Evolutionary conservation across 768 basidiomycete genomes (phyloP), one percentile per base, ranked within the genome.

Genomic region (Pleurotus salmoneostramineus): DNA sequence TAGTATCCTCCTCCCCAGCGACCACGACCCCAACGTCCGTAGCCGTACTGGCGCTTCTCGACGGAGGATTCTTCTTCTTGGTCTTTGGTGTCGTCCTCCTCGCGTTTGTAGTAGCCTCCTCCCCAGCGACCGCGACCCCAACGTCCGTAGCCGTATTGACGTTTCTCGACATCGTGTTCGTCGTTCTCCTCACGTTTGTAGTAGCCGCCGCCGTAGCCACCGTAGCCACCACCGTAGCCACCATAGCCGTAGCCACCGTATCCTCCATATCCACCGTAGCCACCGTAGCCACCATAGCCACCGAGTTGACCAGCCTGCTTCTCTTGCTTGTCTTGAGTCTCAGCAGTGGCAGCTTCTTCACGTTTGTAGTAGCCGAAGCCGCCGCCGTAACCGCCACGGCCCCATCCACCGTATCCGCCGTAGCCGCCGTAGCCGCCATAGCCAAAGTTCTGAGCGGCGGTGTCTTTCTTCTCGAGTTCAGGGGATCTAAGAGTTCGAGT

Each of bases 401-500:
- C 48, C 10, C 48, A 17, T 5, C 48, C 21, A 49, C 15, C 6
- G 10, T 31, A 17, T 31, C 48, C 48, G 2, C 33, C 14, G 15
- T 27, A 27, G 47, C 47, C 47, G 6, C 47, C 47, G 47, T 21
- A 49, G 21, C 36, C 51, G 14, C 51, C 51, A 7, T 21, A 37
- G 15, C 51, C 51, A 15, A n/a, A 45, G 44, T 17, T 45, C 44
- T 45, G 44, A 32, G 36, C 52, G 21, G 52, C 52, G 10, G 52
- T 55, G 40, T 55, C 52, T 37, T 55, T 55, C 40, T 55, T 55
- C 52, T 55, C 52, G 15, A 55, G 27, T 37, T 15, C 36, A 15
- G 50, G 50, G 33, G 15, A 17, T 15, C 52, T 55, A n/a, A 40
- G n/a, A 40, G 37, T 10, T 8, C 10, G n/a, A 31, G 35, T 35